Base-by-base conservation (phyloP, 768 basidiomycete species). In the Tulasnella sp. region DNA sequence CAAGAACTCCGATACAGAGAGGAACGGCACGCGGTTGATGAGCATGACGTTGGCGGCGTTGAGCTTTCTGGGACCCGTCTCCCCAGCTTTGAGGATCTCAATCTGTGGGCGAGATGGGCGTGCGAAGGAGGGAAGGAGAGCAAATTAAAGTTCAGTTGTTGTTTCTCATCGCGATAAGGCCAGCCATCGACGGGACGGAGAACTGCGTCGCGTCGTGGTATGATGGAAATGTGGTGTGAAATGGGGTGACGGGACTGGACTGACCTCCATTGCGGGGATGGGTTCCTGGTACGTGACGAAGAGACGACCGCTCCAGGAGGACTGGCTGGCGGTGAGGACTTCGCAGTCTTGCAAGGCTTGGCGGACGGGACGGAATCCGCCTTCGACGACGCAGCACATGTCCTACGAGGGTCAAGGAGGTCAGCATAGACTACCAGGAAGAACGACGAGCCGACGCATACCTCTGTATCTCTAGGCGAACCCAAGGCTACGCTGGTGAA, bases 291-390 rank as follows among this genome's bases (percentile, higher is more conserved):
- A 94, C 59, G 86, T 89, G 75, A 85, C 86, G 79, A 91, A 90
- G 74, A 94, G 80, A 72, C 92, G 86, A 77, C 92, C 91, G 71
- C 88, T 91, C 92, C 92, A 93, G n/a, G 92, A 88, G 0, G 92
- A 91, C 75, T 88, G 85, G 14, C 86, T 88, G 26, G 85, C 83
- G 9, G 87, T 85, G 76, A 92, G 86, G 76, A 89, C 85, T 39
- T 87, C 84, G 77, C 82, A 88, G 35, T 85, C 86, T 36, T 86
- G 80, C 69, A 91, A 78, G 14, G 92, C 91, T 75, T 92, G 90
- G 72, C 92, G 87, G 62, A 91, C 90, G 72, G 89, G 87, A 73
- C 90, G 87, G 79, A 93, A 94, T n/a, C 88, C 87, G 62, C 88
- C 87, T 80, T 93, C 89, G 74, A 92, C 91, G 78, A 94, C 88